Evolutionary conservation across 805 yeast genomes (phyloP).

Genomic region (Kodamaea laetipori): DNA sequence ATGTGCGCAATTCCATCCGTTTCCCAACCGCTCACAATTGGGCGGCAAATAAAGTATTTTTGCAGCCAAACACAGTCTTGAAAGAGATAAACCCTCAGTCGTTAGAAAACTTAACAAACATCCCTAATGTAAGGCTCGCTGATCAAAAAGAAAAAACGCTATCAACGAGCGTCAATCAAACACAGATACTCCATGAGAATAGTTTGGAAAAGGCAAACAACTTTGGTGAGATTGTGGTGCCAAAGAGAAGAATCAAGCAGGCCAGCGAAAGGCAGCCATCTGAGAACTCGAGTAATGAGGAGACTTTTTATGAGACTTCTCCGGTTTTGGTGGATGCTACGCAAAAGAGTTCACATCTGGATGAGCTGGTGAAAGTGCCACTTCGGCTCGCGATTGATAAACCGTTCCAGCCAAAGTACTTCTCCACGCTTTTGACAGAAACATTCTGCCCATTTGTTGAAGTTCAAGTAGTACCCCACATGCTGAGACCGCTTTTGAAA

Average conservation of each 20-base stretch:
- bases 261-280: neutral
- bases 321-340: slow-evolving; percentile 13
- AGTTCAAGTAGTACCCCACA: slow-evolving; percentile 15
- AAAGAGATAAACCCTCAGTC: slow-evolving; percentile 2
- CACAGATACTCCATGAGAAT: neutral
- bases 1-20: neutral
- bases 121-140: neutral
- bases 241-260: neutral
- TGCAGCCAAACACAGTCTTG: neutral
- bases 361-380: too few relatives aligned
- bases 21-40: neutral
- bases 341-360: neutral
- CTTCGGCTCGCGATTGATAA: too few relatives aligned
- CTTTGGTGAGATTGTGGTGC: neutral
- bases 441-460: slow-evolving; percentile 13
- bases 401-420: slow-evolving; percentile 8
- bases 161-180: too few relatives aligned
- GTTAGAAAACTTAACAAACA: slow-evolving; percentile 3
- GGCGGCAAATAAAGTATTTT: neutral
- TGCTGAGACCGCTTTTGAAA: slow-evolving; percentile 17
- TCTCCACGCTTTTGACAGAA: slow-evolving; percentile 16
- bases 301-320: slow-evolving; percentile 23
- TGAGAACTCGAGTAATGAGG: slow-evolving; percentile 6
- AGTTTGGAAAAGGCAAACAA: neutral
- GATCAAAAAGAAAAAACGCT: neutral